Evolutionary conservation across 164 flowering plant genomes (phyloP).

Genomic region (Kingdonia uniflora): DNA sequence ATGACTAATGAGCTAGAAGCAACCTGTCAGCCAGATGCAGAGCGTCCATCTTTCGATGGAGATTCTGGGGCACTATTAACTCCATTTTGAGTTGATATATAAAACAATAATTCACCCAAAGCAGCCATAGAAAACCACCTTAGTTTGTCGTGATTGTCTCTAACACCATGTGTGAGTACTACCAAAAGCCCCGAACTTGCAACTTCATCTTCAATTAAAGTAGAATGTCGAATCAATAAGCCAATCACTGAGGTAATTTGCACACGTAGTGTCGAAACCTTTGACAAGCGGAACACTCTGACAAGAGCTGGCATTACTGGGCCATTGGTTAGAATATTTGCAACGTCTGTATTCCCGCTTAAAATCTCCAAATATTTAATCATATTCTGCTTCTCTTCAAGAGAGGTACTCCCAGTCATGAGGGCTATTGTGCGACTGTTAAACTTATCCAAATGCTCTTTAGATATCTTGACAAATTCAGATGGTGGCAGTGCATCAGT

Average conservation of each 20-base stretch:
- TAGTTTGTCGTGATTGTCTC: too few relatives aligned
- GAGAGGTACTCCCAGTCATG: constrained; percentile 42
- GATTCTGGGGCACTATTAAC: constrained; percentile 51
- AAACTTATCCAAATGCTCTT: constrained; percentile 51
- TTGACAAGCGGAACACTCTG: constrained; percentile 73
- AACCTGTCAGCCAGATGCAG: constrained; percentile 74
- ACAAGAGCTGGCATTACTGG: constrained; percentile 78
- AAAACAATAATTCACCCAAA: constrained; percentile 87
- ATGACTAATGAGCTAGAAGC: too few relatives aligned
- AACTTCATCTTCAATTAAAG: constrained; percentile 65
- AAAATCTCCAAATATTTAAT: too few relatives aligned
- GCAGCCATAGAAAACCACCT: constrained; percentile 99
- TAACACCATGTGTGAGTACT: too few relatives aligned
- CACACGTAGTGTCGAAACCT: constrained; percentile 66
- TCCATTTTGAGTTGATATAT: constrained; percentile 81
- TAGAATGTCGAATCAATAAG: constrained; percentile 84
- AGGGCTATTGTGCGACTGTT: constrained; percentile 34
- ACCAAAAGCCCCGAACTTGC: constrained; percentile 90
- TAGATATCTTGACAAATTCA: too few relatives aligned
- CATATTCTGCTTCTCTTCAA: constrained; percentile 72
- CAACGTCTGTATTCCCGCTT: constrained; percentile 68
- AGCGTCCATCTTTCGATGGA: constrained; percentile 66
- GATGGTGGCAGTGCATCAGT: constrained; percentile 57
- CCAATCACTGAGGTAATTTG: constrained; percentile 82
- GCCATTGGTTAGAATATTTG: constrained; percentile 86